Evolutionary conservation across 148 eudicot species (phyloP).

Genomic region (Nyssa sinensis): DNA sequence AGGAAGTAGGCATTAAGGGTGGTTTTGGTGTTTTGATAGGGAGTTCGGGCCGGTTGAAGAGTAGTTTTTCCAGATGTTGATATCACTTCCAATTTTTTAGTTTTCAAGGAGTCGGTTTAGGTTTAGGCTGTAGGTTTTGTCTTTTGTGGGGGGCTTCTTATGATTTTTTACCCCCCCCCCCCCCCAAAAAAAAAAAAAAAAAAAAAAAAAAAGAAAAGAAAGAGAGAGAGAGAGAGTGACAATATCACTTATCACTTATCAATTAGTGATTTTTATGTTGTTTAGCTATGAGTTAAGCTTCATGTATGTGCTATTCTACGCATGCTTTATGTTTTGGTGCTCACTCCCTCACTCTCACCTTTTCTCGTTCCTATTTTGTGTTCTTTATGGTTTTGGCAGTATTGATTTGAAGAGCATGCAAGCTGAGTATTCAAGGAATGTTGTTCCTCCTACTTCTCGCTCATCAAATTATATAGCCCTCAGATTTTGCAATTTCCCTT

Average conservation of each 20-base stretch:
- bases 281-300: slow-evolving; percentile 9
- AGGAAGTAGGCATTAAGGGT: too few relatives aligned
- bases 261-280: not conserved
- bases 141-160: too few relatives aligned
- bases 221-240: slow-evolving; percentile 9
- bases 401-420: slow-evolving; percentile 94
- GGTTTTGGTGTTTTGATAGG: too few relatives aligned
- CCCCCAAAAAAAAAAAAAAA: too few relatives aligned
- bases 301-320: not conserved
- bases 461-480: slow-evolving; percentile 73
- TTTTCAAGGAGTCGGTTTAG: too few relatives aligned
- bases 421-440: slow-evolving; percentile 59
- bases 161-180: too few relatives aligned
- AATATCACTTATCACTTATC: not conserved
- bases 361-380: slow-evolving; percentile 32
- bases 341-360: slow-evolving; percentile 30
- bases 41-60: too few relatives aligned
- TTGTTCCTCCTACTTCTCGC: slow-evolving; percentile 78
- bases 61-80: too few relatives aligned
- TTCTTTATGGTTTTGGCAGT: slow-evolving; percentile 71
- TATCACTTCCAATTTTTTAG: too few relatives aligned
- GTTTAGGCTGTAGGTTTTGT: too few relatives aligned
- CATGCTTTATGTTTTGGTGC: slow-evolving; percentile 18
- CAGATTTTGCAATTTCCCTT: slow-evolving; percentile 51
- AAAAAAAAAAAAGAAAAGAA: too few relatives aligned